Percentiles rank a stretch among this genome's conserved stretches.
Evolutionary conservation across 768 basidiomycete genomes (phyloP).

Genomic region (Panaeolus papilionaceus): DNA sequence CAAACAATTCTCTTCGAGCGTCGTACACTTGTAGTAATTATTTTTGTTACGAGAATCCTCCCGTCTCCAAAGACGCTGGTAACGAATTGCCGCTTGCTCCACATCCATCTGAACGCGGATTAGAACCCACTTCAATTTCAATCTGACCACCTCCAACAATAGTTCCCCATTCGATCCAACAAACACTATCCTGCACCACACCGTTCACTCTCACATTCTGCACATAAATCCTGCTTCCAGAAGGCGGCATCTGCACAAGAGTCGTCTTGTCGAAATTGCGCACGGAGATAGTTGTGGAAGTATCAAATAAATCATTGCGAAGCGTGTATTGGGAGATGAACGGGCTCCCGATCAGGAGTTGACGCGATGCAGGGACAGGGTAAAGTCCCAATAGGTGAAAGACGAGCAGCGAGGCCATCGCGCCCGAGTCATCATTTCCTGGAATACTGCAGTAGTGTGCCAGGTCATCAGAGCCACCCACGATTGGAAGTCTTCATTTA

Average conservation of each 20-base stretch:
- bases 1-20: background rate
- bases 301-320: conserved; percentile 43
- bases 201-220: conserved; percentile 52
- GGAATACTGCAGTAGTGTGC: conserved; percentile 42
- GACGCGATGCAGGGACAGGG: conserved; percentile 51
- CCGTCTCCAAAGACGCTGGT: conserved; percentile 48
- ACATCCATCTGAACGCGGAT: conserved; percentile 48
- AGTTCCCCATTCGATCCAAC: conserved; percentile 52
- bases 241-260: conserved; percentile 42
- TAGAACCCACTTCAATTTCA: conserved; percentile 49
- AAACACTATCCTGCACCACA: conserved; percentile 38
- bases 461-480: background rate
- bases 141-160: conserved; percentile 50
- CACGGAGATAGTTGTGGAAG: conserved; percentile 48
- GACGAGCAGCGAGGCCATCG: conserved; percentile 55
- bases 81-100: conserved; percentile 36
- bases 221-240: conserved; percentile 48
- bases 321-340: conserved; percentile 53
- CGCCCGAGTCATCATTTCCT: conserved; percentile 59
- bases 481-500: background rate
- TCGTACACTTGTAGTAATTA: too few relatives aligned
- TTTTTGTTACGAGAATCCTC: conserved; percentile 37
- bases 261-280: conserved; percentile 45
- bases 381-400: conserved; percentile 60
- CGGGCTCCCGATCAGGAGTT: conserved; percentile 55